Evolutionary conservation across 371 early-diverging fungal species (phyloP).

Genomic region (Circinella minor): DNA sequence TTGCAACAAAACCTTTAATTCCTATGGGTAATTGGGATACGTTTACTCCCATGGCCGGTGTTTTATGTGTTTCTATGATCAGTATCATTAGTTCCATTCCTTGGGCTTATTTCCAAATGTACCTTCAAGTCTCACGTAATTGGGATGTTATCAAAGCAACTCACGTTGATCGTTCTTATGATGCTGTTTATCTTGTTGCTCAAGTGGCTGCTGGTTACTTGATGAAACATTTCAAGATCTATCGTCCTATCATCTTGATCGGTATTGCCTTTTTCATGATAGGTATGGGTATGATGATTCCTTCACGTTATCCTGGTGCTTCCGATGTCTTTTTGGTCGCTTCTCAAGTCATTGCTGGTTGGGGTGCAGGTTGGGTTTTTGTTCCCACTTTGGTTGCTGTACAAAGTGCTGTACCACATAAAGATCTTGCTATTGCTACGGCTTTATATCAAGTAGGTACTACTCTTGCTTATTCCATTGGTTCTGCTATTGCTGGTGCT

Average conservation of each 20-base stretch:
- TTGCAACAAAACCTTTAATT: conserved; percentile 39
- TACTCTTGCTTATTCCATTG: conserved; percentile 45
- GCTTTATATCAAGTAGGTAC: conserved; percentile 46
- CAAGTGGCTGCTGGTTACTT: conserved; percentile 35
- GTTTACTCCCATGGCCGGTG: conserved; percentile 41
- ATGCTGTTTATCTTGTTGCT: conserved; percentile 38
- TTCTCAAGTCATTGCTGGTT: conserved; percentile 50
- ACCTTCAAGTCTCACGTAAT: conserved; percentile 46
- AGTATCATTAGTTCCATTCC: conserved; percentile 43
- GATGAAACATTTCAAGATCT: conserved; percentile 41
- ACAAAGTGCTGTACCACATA: conserved; percentile 31
- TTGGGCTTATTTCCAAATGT: conserved; percentile 42
- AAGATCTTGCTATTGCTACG: conserved; percentile 45
- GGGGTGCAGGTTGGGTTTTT: conserved; percentile 47
- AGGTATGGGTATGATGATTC: conserved; percentile 56
- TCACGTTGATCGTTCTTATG: conserved; percentile 46
- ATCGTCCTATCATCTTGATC: conserved; percentile 43
- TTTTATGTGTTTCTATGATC: conserved; percentile 39
- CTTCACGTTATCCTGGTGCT: conserved; percentile 43
- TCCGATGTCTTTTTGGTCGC: conserved; percentile 46
- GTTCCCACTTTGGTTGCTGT: conserved; percentile 31
- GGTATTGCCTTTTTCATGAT: conserved; percentile 43
- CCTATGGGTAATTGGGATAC: conserved; percentile 46
- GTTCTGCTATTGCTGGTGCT: conserved; percentile 48
- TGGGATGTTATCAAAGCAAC: conserved; percentile 26